A percentile compares a stretch with the other conserved stretches of the same genome.
Conservation (phyloP, 208 protist species). For the Trypanosoma rangeli region DNA sequence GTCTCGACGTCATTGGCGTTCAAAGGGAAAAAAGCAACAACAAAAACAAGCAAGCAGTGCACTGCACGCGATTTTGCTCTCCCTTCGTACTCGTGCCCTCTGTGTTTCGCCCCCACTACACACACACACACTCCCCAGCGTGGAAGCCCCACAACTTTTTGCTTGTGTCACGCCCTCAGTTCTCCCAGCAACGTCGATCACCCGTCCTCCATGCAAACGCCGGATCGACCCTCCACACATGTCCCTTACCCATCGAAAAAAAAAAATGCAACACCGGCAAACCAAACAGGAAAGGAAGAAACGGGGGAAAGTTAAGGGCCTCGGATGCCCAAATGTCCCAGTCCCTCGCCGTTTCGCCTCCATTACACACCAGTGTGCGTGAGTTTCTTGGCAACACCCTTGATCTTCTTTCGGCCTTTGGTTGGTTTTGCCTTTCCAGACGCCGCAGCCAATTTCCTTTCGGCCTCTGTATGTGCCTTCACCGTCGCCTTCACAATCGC, state of each 20-base stretch:
- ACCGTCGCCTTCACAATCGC: constrained; percentile 12
- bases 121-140: no score
- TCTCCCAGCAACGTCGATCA: background rate
- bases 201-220: background rate
- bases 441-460: constrained; percentile 26
- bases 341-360: background rate
- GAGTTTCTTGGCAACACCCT: background rate
- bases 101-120: no score
- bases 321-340: background rate
- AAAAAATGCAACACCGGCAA: background rate
- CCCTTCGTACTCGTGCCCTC: no score
- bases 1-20: background rate
- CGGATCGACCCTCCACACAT: background rate
- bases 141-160: background rate
- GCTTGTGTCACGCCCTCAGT: background rate
- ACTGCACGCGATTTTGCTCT: background rate
- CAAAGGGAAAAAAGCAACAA: background rate
- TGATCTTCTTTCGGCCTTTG: constrained; percentile 12
- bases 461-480: constrained; percentile 8
- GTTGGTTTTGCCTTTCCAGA: constrained; percentile 28
- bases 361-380: background rate
- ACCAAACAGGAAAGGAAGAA: background rate
- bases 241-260: background rate
- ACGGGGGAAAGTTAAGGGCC: background rate
- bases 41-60: background rate